Evolutionary conservation across 139 green algal species (phyloP), one percentile per base, ranked within the genome.

Genomic region (Mesotaenium endlicherianum): DNA sequence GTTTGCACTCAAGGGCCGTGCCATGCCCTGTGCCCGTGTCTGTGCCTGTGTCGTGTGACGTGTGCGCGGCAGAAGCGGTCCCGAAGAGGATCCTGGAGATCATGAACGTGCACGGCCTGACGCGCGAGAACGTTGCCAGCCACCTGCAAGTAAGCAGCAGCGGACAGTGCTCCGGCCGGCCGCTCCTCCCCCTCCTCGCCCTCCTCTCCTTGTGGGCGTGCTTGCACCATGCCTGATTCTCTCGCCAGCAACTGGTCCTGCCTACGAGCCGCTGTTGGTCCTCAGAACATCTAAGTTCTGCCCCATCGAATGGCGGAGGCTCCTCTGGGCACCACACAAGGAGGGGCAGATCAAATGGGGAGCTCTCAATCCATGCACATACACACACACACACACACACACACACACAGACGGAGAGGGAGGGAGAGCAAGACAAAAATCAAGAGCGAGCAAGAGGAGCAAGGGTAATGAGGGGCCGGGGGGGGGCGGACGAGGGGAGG

Each of bases 41-140:
- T 0, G 55, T 68, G 26, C 17, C 3, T 43, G n/a, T n/a, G n/a
- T n/a, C n/a, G n/a, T n/a, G n/a, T 3, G 60, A 2, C 31, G 30
- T 44, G 30, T 44, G 59, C 30, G 59, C 2, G 16, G 60, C 70
- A 77, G 70, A 88, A 85, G 95, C 95, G 1, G 95, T 98, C 31
- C 95, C 95, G 3, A 98, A 98, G 90, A 93, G 94, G 34, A 98
- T 98, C 39, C 86, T 98, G 69, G 94, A 98, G 75, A 86, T 97
- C n/a, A 98, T 98, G 95, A 92, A 92, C 58, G 93, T 97, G 57
- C 90, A 93, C 3, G 94, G 95, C 0, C 87, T 98, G 26, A 98
- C 95, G 6, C 85, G 94, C 20, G 94, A 98, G 78, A 98, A 98
- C 84, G 95, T 98, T 31, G 95, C 95, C 45, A 94, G 87, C 70